phyloP scores from a whole-genome alignment of 352 stramenopile genomes.

The Phytophthora chlamydospora region DNA sequence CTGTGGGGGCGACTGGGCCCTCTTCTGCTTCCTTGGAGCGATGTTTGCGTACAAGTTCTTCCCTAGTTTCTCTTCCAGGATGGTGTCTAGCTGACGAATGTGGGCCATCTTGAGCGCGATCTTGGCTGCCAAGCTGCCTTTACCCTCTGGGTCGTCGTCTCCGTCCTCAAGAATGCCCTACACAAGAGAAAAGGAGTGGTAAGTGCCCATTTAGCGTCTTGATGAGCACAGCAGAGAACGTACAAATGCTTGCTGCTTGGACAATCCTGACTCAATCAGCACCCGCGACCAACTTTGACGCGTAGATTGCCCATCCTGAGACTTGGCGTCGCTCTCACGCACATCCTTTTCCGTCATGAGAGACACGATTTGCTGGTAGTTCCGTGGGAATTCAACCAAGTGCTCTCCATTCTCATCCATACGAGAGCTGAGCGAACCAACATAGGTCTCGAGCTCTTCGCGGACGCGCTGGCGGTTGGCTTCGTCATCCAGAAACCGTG shows the following conservation, averaged over 20 bases:
- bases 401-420: slow-evolving; percentile 56
- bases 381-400: slow-evolving; percentile 60
- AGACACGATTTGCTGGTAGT: slow-evolving; percentile 68
- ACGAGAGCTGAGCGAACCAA: slow-evolving; percentile 41
- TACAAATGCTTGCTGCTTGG: slow-evolving; percentile 74
- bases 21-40: slow-evolving; percentile 34
- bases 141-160: slow-evolving; percentile 31
- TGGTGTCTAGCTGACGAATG: slow-evolving; percentile 61
- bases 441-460: slow-evolving; percentile 52
- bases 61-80: slow-evolving; percentile 69
- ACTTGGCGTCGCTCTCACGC: slow-evolving; percentile 20
- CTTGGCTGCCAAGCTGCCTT: slow-evolving; percentile 49
- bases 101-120: slow-evolving; percentile 78
- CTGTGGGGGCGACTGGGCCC: slow-evolving; percentile 6
- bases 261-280: slow-evolving; percentile 64
- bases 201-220: background rate
- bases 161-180: slow-evolving; percentile 58
- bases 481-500: slow-evolving; percentile 38
- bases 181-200: background rate
- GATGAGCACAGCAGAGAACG: slow-evolving; percentile 3
- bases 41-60: slow-evolving; percentile 57
- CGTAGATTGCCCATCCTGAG: slow-evolving; percentile 2
- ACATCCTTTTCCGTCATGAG: slow-evolving; percentile 73
- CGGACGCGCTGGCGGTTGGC: slow-evolving; percentile 44
- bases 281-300: slow-evolving; percentile 64